Conservation (phyloP, 345 rosid species). For the Gossypium australe region DNA sequence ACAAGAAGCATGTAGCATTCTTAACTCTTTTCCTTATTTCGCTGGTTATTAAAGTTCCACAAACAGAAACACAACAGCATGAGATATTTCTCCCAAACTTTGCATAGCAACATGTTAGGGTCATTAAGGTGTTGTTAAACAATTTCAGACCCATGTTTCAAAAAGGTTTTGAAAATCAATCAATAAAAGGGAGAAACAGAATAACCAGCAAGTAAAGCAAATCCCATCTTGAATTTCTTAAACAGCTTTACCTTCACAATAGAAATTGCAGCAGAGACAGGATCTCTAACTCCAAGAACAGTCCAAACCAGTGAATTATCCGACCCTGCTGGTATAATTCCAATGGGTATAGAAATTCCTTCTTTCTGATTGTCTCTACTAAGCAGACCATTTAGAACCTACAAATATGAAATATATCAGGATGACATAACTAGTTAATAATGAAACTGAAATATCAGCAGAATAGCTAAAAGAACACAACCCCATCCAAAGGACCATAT, state of each 20-base stretch:
- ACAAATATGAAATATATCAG: conserved; percentile 25
- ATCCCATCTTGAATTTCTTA: background rate
- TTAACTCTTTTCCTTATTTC: background rate
- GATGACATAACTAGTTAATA: conserved; percentile 10
- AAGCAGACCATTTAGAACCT: conserved; percentile 95
- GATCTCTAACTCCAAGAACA: conserved; percentile 95
- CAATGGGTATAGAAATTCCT: conserved; percentile 98
- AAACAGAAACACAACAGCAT: background rate
- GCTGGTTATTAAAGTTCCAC: background rate
- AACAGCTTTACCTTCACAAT: conserved; percentile 69
- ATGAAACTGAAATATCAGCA: background rate
- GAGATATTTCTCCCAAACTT: background rate
- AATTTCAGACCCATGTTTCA: conserved; percentile 1
- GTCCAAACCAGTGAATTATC: conserved; percentile 99
- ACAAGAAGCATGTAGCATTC: background rate
- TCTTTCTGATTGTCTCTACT: conserved; percentile 85
- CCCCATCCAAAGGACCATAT: background rate
- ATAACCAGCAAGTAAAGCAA: background rate
- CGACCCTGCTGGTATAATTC: conserved; percentile 98
- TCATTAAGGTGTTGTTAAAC: background rate
- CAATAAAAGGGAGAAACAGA: background rate
- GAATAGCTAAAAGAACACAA: background rate
- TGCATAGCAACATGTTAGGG: background rate
- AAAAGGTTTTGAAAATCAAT: background rate
- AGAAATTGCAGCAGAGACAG: conserved; percentile 90